These are phyloP conservation scores for Colletotrichum trifolii DNA, from an alignment of 2,329 filamentous ascomycete genomes.

Conservation along the genomic window DNA sequence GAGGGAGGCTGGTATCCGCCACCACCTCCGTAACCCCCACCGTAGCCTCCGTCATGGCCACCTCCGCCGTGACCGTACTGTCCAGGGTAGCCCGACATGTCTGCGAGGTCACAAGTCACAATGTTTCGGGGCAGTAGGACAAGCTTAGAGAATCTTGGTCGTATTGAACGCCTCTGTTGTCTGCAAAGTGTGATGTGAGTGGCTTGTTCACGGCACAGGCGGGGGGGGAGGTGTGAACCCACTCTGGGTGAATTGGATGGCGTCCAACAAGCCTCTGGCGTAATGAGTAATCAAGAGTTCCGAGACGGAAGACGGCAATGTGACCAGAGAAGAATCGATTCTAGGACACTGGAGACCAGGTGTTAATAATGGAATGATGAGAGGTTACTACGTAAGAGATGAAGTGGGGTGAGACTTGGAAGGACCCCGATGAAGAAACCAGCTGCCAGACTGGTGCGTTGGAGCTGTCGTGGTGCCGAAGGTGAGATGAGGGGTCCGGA, in stretches of 20 bases:
- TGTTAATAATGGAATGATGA: conserved; percentile 22
- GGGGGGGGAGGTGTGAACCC: conserved; percentile 29
- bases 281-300: not conserved
- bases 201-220: conserved; percentile 19
- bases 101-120: not conserved
- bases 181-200: conserved; percentile 23
- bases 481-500: conserved; percentile 3
- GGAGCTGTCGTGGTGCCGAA: not conserved
- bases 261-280: not conserved
- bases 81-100: conserved; percentile 51
- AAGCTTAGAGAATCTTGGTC: conserved; percentile 8
- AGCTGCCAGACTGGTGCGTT: not conserved
- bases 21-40: conserved; percentile 42
- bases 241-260: conserved; percentile 17
- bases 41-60: conserved; percentile 45
- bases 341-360: conserved; percentile 19
- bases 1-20: conserved; percentile 45
- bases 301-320: not conserved
- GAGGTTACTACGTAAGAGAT: conserved; percentile 9
- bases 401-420: conserved; percentile 18
- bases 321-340: not conserved
- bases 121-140: not conserved
- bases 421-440: conserved; percentile 10
- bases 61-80: conserved; percentile 52
- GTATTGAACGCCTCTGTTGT: conserved; percentile 12